These are phyloP conservation scores for Daldinia concentrica DNA, from an alignment of 495 filamentous ascomycete species.

Conservation along the genomic window DNA sequence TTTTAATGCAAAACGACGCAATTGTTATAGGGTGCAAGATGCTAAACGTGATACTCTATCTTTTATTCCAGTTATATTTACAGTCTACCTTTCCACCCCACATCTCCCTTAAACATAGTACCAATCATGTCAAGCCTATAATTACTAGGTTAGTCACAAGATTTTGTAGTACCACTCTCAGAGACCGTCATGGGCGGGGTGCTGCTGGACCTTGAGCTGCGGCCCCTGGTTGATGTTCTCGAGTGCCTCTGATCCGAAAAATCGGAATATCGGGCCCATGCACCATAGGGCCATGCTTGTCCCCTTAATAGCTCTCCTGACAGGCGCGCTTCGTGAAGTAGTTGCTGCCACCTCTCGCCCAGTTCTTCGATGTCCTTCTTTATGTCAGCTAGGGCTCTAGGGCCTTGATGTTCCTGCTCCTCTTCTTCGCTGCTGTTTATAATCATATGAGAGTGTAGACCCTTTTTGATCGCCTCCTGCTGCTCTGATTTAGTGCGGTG, in stretches of 20 bases:
- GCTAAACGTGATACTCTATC: background rate
- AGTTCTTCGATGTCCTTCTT: background rate
- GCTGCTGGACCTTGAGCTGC: background rate
- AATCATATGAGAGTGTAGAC: too few relatives aligned
- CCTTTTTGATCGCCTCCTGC: too few relatives aligned
- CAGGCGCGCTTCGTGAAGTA: background rate
- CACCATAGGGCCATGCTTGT: too few relatives aligned
- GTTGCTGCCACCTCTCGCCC: background rate
- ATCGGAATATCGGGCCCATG: background rate
- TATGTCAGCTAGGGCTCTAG: background rate
- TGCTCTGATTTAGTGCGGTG: too few relatives aligned
- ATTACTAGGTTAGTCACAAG: background rate
- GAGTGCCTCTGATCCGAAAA: background rate
- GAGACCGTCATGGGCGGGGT: background rate
- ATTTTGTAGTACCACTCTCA: background rate
- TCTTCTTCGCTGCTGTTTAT: background rate
- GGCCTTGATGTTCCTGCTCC: background rate
- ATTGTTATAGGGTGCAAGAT: background rate
- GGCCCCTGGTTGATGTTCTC: background rate
- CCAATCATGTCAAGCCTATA: background rate
- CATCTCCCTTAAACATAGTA: background rate
- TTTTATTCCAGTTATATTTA: background rate
- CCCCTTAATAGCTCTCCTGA: background rate
- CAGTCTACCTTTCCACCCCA: background rate
- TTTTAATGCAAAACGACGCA: background rate